Evolutionary conservation across 2,329 filamentous ascomycete genomes (phyloP).

Genomic region (Fusarium dimerum): DNA sequence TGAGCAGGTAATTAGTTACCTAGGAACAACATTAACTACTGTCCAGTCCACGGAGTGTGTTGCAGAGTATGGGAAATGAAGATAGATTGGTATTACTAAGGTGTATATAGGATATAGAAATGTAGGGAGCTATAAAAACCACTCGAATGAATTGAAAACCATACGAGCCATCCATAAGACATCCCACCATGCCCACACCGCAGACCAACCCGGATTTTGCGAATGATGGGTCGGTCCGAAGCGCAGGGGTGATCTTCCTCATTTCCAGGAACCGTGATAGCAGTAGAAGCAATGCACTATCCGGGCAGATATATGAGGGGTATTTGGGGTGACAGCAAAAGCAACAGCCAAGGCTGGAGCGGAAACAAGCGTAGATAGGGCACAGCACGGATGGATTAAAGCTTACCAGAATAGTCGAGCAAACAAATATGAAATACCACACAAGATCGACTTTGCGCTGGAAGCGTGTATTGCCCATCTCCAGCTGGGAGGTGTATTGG

Average conservation of each 20-base stretch:
- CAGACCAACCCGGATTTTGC: slow-evolving; percentile 63
- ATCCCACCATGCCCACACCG: slow-evolving; percentile 76
- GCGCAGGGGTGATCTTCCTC: slow-evolving; percentile 79
- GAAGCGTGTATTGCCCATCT: slow-evolving; percentile 72
- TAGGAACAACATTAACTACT: slow-evolving; percentile 28
- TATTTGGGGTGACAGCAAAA: slow-evolving; percentile 17
- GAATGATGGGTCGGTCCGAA: slow-evolving; percentile 64
- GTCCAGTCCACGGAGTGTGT: slow-evolving; percentile 8
- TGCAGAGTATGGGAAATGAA: slow-evolving; percentile 2
- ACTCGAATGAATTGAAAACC: slow-evolving; percentile 60
- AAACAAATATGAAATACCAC: slow-evolving; percentile 76
- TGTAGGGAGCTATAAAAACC: slow-evolving; percentile 65
- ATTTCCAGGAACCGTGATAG: slow-evolving; percentile 83
- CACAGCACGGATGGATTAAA: slow-evolving; percentile 26
- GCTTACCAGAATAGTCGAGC: slow-evolving; percentile 76
- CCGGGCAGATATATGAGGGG: slow-evolving; percentile 75
- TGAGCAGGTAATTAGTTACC: slow-evolving; percentile 35
- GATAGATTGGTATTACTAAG: slow-evolving; percentile 18
- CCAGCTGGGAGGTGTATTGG: slow-evolving; percentile 74
- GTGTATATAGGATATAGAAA: slow-evolving; percentile 33
- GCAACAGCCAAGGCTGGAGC: neutral
- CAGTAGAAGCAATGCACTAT: slow-evolving; percentile 64
- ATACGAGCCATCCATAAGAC: slow-evolving; percentile 69
- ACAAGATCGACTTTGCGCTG: slow-evolving; percentile 75
- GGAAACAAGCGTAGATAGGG: neutral